A percentile compares a stretch with the other conserved stretches of the same genome.
These are phyloP conservation scores for Persicaria tinctoria DNA, from an alignment of 148 eudicot species.

Conservation along the genomic window DNA sequence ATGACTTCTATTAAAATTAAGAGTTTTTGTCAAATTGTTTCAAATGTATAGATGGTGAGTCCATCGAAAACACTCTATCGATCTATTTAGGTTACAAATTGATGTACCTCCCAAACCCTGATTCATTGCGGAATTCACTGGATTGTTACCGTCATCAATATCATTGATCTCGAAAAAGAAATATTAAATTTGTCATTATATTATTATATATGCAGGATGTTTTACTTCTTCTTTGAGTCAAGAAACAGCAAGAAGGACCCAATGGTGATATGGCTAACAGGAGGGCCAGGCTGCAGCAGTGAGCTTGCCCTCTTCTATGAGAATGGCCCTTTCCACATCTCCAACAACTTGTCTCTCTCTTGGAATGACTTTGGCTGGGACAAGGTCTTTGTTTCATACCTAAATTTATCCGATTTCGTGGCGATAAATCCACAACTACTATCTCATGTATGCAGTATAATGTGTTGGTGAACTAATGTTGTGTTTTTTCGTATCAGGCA, in stretches of 20 bases:
- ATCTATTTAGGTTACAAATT: no score
- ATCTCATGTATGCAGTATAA: no score
- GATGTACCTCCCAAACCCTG: no score
- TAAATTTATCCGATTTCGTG: no score
- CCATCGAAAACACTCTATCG: no score
- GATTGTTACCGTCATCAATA: no score
- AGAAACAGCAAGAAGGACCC: conserved; percentile 66
- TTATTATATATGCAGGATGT: conserved; percentile 11
- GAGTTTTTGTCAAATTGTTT: no score
- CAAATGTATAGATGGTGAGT: no score
- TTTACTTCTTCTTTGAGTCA: conserved; percentile 82
- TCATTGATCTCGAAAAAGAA: no score
- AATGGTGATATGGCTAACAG: conserved; percentile 89
- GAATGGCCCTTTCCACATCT: conserved; percentile 78
- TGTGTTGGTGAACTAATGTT: background rate
- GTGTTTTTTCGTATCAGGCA: conserved; percentile 27
- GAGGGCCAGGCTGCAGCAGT: conserved; percentile 97
- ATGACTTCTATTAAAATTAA: no score
- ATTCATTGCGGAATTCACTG: no score
- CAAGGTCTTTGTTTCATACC: conserved; percentile 33
- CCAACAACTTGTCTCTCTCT: conserved; percentile 58
- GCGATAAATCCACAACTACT: no score
- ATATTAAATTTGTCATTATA: background rate
- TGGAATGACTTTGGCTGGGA: conserved; percentile 96
- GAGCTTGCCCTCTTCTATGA: conserved; percentile 94